Evolutionary conservation across 768 basidiomycete species (phyloP).

Genomic region (Kwoniella heveanensis): DNA sequence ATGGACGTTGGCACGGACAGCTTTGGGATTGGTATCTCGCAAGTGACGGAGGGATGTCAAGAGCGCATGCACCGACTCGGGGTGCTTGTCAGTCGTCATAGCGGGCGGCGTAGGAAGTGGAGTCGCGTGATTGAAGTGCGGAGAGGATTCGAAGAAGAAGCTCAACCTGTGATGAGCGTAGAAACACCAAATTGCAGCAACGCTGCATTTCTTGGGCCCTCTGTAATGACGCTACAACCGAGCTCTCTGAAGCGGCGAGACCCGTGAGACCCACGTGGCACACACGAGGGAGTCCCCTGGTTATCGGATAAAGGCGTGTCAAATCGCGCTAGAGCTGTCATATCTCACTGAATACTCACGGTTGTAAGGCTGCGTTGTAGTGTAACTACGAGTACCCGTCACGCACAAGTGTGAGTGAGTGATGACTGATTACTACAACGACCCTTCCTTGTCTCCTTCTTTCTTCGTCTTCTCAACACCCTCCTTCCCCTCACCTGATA

Average conservation of each 20-base stretch:
- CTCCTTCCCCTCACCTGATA: background rate
- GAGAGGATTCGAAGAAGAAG: no score
- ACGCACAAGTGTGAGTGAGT: no score
- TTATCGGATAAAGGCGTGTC: constrained; percentile 3
- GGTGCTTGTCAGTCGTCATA: constrained; percentile 35
- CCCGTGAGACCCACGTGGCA: background rate
- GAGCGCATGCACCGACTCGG: constrained; percentile 31
- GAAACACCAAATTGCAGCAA: no score
- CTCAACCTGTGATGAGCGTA: no score
- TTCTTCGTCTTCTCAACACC: background rate
- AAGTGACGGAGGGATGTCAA: constrained; percentile 32
- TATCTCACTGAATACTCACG: no score
- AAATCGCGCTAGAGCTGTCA: background rate
- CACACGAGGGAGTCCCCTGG: background rate
- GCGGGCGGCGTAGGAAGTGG: background rate
- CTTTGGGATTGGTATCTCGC: constrained; percentile 42
- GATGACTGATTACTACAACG: background rate
- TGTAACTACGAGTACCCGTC: no score
- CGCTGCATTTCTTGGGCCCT: no score
- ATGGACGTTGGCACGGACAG: constrained; percentile 43
- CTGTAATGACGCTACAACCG: no score
- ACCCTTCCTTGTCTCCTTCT: background rate
- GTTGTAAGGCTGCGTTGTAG: no score
- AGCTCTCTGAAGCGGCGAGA: no score
- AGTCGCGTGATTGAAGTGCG: no score